Base-by-base conservation (phyloP, 2,329 filamentous ascomycete genomes). In the Fusarium beomiforme region DNA sequence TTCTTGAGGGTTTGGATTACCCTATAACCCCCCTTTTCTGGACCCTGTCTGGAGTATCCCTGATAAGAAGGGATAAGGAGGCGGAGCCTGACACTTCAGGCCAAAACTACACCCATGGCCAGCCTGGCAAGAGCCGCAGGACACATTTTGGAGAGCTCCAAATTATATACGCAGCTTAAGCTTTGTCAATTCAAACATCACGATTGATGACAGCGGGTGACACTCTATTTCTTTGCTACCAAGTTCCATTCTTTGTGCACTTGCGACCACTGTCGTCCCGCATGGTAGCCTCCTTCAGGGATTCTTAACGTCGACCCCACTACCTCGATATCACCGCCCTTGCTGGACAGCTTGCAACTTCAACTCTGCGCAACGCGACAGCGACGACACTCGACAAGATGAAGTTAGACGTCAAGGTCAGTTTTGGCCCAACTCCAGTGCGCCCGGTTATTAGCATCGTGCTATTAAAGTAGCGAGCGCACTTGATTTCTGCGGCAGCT, bases 371-470 rank as follows among this genome's bases (percentile, higher is more conserved):
- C 68, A 64, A 68, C 65, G 69, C 68, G 69, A 74, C 66, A 66
- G 60, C 61, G 64, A 67, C 61, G 54, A 72, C 57, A 72, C 66
- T 44, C 64, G 62, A 72, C 77, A 82, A 71, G 54, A 83, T 83
- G 81, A 83, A 80, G 77, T 78, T 83, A 76, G 81, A 83, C 78
- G 81, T 83, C 70, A 83, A 83, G 80, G 81, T 82, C 46, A 76
- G 80, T 77, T 23, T 59, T 34, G 43, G 24, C 19, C 8, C 3
- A 36, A 16, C 13, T 12, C 9, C n/a, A 21, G 63, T 42, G 61
- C 64, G 70, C 59, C 9, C 10, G 31, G 6, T 21, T 23, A 17
- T 8, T 6, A 36, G 41, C 12, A 57, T 39, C 6, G 19, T 65
- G 59, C 11, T 46, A 37, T 50, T 26, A 21, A 21, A 19, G 10